Evolutionary conservation across 2,329 filamentous ascomycete species (phyloP), one percentile per base, ranked within the genome.

Genomic region (Ascochyta rabiei): DNA sequence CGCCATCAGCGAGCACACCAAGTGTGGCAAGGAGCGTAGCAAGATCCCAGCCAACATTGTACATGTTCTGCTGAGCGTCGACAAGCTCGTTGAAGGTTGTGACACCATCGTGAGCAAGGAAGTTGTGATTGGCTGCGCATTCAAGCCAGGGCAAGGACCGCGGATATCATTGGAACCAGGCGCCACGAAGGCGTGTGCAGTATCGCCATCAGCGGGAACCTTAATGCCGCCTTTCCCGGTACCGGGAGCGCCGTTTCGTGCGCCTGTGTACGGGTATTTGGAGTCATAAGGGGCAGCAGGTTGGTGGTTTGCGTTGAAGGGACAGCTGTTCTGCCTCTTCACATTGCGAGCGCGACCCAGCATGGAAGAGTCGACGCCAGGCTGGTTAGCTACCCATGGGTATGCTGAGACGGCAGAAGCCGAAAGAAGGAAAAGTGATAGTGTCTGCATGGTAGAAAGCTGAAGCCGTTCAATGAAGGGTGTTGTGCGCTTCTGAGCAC

Each of bases 61-160:
- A 80, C 23, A 79, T 53, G 43, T 80, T 79, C 60, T 79, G 77
- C 41, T 78, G 75, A 28, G 76, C 76, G 56, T 78, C 76, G 41
- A 80, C 75, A n/a, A 79, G 70, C 61, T 80, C 77, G 38, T 67
- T 71, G 68, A 74, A 77, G 24, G 68, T 79, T 12, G 70, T 71
- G 38, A 80, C 72, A 30, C 77, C 78, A 46, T 79, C 77, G 39
- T 72, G 74, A 23, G 76, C 70, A 6, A 79, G 64, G 67, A 79
- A 79, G 37, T 68, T 62, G 21, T 67, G 63, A 53, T 80, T 80
- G 9, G 77, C 77, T 16, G 75, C 75, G 75, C 68, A 43, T 79
- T 79, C 35, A 79, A 54, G 21, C 76, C 76, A 10, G 77, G 77
- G 56, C 77, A 80, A 31, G 69, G 71, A 9, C 76, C 64, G 18